Base-by-base conservation (phyloP, 805 yeast species). In the Kodamaea leandrae region DNA sequence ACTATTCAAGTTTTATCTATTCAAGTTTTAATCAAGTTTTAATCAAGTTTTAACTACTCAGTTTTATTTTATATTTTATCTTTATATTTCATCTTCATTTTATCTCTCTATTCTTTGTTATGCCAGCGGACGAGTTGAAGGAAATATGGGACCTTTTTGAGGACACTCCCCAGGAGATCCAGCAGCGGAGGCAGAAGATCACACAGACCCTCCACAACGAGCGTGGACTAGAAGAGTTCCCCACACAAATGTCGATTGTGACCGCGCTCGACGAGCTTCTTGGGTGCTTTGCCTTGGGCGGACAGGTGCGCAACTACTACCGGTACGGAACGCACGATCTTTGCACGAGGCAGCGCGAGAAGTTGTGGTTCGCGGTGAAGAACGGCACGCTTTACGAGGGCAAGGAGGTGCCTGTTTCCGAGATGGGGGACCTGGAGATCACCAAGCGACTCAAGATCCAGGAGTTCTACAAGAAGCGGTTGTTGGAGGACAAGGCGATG, bases 261-360 rank as follows among this genome's bases (percentile, higher is more conserved):
- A 87, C 91, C 32, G 93, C 93, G 1, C 82, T 90, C 61, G 96
- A 90, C 60, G 95, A 88, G 55, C 68, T 90, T 16, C 74, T 89
- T 34, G 82, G 78, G 35, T 91, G 98, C 59, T 88, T 86, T 64
- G 86, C 97, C 0, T 57, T 90, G 2, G 97, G 96, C 3, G 97
- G 97, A 0, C 96, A 90, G 57, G 65, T 86, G 15, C 77, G 95
- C 45, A 77, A 84, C 61, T 84, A 85, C 54, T 91, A 90, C 58
- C 69, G 97, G 41, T 84, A 80, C 55, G 97, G 97, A 2, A 78
- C 81, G 32, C 73, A 87, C 52, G 80, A 82, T 37, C 68, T 78
- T 45, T 91, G 98, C 61, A 73, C 72, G 32, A 74, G 74, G 37
- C 85, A 85, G 53, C 71, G 86, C 39, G 79, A 75, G 17, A 87